Percentiles rank a stretch among this genome's conserved stretches.
phyloP scores from a whole-genome alignment of 1,284 basidiomycete species.

The Earliella scabrosa region DNA sequence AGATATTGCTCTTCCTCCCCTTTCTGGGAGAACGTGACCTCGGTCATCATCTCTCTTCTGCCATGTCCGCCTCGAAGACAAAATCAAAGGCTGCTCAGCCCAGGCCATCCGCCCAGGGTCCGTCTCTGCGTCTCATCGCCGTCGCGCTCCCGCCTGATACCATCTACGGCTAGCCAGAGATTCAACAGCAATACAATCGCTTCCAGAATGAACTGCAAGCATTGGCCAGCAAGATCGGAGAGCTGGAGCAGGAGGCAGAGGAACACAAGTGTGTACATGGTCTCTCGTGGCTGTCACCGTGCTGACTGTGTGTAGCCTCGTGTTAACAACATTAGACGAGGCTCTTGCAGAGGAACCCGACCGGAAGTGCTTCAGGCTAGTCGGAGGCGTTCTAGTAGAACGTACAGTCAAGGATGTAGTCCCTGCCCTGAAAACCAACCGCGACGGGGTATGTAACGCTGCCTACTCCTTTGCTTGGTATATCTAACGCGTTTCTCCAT shows the following conservation, averaged over 20 bases:
- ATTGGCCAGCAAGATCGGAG: conserved; percentile 89
- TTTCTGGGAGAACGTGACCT: background rate
- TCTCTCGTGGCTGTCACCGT: background rate
- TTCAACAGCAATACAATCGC: conserved; percentile 76
- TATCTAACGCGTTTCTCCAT: background rate
- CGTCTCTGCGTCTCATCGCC: conserved; percentile 25
- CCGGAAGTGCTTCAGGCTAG: conserved; percentile 95
- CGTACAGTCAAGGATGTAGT: conserved; percentile 95
- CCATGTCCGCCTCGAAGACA: conserved; percentile 52
- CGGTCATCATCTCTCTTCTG: conserved; percentile 6
- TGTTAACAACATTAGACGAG: conserved; percentile 86
- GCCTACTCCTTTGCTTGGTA: background rate
- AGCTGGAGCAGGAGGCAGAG: conserved; percentile 91
- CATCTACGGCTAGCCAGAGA: conserved; percentile 62
- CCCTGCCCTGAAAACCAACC: conserved; percentile 86
- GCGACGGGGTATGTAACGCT: conserved; percentile 68
- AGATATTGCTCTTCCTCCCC: conserved; percentile 32
- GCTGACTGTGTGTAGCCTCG: conserved; percentile 60
- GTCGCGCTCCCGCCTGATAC: conserved; percentile 4
- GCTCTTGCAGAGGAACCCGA: conserved; percentile 79
- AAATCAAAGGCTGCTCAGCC: conserved; percentile 44
- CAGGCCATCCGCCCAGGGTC: conserved; percentile 71
- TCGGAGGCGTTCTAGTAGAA: conserved; percentile 96
- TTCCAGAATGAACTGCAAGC: conserved; percentile 86
- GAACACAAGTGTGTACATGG: conserved; percentile 72